phyloP scores from a whole-genome alignment of 495 filamentous ascomycete genomes.

The Parathielavia hyrcaniae region DNA sequence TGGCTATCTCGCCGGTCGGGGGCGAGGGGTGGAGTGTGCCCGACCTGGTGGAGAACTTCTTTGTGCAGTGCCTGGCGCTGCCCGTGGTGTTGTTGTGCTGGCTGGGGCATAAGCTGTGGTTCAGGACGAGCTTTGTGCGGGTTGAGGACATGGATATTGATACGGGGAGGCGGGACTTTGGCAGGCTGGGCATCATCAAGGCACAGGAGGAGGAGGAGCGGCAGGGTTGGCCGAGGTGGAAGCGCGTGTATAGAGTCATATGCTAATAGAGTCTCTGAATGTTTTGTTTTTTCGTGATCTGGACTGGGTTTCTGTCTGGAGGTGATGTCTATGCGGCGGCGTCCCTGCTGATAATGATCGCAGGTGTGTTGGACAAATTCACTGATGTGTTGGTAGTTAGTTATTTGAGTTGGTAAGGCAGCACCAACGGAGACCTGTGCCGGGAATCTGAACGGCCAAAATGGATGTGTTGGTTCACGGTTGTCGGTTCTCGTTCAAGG shows the following conservation, averaged over 20 bases:
- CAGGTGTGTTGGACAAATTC: too few relatives aligned
- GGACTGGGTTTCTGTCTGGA: too few relatives aligned
- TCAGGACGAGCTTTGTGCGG: conserved; percentile 60
- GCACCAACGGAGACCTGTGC: too few relatives aligned
- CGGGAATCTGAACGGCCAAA: too few relatives aligned
- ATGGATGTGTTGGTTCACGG: too few relatives aligned
- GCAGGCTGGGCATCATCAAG: conserved; percentile 66
- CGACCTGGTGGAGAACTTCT: conserved; percentile 54
- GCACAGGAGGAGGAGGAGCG: conserved; percentile 75
- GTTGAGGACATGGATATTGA: conserved; percentile 74
- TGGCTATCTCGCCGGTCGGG: conserved; percentile 64
- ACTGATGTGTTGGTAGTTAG: too few relatives aligned
- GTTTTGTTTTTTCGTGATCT: too few relatives aligned
- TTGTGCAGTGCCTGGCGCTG: conserved; percentile 69
- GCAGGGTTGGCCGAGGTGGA: conserved; percentile 76
- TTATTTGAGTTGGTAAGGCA: too few relatives aligned
- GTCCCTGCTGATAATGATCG: too few relatives aligned
- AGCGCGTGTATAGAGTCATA: conserved; percentile 58
- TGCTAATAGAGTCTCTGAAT: conserved; percentile 29
- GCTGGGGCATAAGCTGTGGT: conserved; percentile 70
- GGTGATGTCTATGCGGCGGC: too few relatives aligned
- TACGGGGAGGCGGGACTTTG: conserved; percentile 82
- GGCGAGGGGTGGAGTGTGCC: conserved; percentile 30
- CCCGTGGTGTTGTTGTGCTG: conserved; percentile 77
- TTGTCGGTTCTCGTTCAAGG: too few relatives aligned